phyloP scores from a whole-genome alignment of 345 rosid genomes.

The Ceriops zippeliana region DNA sequence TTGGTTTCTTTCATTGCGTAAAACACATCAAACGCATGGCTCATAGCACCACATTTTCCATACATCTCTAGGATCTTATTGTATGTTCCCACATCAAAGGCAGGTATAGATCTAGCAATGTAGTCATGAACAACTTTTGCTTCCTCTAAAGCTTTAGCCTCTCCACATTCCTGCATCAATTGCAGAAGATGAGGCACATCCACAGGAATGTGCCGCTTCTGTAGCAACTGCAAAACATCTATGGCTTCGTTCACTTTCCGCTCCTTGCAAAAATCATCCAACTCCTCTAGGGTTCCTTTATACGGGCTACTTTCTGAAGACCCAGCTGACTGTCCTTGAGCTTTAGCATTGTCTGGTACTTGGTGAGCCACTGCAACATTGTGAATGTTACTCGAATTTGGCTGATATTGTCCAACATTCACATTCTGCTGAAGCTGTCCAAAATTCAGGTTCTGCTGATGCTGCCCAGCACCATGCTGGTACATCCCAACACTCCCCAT shows the following conservation, averaged over 20 bases:
- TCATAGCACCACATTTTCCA: constrained; percentile 49
- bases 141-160: constrained; percentile 53
- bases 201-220: constrained; percentile 33
- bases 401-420: constrained; percentile 16
- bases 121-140: constrained; percentile 55
- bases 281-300: constrained; percentile 32
- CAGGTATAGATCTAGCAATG: constrained; percentile 27
- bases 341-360: constrained; percentile 5
- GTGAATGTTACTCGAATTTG: constrained; percentile 1
- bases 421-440: constrained; percentile 14
- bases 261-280: constrained; percentile 52
- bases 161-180: constrained; percentile 60
- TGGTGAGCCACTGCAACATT: constrained; percentile 6
- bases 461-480: constrained; percentile 16
- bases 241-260: constrained; percentile 60
- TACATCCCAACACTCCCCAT: not conserved
- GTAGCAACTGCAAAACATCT: constrained; percentile 42
- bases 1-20: constrained; percentile 48
- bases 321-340: constrained; percentile 22
- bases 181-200: constrained; percentile 43
- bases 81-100: constrained; percentile 36
- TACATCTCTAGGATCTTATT: constrained; percentile 70
- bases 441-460: constrained; percentile 9
- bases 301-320: constrained; percentile 19
- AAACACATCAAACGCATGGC: constrained; percentile 48